phyloP scores from a whole-genome alignment of 1,139 yeast genomes.

The Kodamaea ohmeri region DNA sequence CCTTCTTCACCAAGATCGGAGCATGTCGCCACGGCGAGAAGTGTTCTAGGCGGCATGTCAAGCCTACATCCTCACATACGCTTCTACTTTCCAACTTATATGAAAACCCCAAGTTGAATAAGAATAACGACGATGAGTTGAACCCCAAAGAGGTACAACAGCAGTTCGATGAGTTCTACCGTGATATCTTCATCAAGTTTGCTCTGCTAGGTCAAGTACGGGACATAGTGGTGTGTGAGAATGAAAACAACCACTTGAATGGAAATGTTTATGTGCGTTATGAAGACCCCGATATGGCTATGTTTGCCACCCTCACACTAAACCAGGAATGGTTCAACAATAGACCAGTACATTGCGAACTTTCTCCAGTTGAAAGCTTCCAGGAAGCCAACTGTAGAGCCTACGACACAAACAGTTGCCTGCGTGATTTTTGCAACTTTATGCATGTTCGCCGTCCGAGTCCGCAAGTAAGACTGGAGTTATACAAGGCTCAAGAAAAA shows the following conservation, averaged over 20 bases:
- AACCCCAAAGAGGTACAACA: conserved; percentile 45
- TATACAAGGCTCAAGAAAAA: conserved; percentile 42
- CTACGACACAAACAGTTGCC: conserved; percentile 61
- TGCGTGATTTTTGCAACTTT: conserved; percentile 79
- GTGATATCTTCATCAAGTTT: conserved; percentile 70
- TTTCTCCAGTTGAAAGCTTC: conserved; percentile 72
- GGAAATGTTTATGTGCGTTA: conserved; percentile 83
- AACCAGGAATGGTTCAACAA: conserved; percentile 82
- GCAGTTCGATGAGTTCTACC: conserved; percentile 63
- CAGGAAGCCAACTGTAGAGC: conserved; percentile 75
- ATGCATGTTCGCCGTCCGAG: conserved; percentile 73
- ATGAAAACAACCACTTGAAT: conserved; percentile 71
- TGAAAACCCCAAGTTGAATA: conserved; percentile 56
- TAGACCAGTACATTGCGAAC: conserved; percentile 77
- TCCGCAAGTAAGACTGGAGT: conserved; percentile 33
- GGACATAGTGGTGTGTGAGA: conserved; percentile 75
- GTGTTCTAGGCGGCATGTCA: conserved; percentile 74
- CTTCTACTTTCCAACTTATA: conserved; percentile 68
- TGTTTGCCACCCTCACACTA: conserved; percentile 54
- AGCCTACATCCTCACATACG: conserved; percentile 67
- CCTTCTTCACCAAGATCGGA: conserved; percentile 79
- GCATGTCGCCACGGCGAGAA: conserved; percentile 93
- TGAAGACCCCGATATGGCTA: conserved; percentile 55
- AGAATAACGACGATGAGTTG: conserved; percentile 25
- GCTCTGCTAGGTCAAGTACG: conserved; percentile 64